Conservation (phyloP, 2,329 filamentous ascomycete species). For the Aspergillus tamarii region DNA sequence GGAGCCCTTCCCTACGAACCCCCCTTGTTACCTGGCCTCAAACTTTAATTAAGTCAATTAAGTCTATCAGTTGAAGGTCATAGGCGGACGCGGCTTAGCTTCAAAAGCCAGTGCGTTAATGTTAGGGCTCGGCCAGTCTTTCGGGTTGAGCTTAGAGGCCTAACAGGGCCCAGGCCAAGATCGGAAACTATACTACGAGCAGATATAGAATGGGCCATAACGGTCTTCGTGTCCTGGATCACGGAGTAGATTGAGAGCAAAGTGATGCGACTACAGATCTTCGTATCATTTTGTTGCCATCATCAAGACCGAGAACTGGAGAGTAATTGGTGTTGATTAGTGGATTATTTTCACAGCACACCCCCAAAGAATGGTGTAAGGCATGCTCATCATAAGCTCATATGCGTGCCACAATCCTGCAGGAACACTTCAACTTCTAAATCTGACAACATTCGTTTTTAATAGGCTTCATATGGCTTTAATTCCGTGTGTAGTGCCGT, state of each 20-base stretch:
- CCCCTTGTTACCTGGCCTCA: not conserved
- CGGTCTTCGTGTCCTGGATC: not conserved
- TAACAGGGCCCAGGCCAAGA: not conserved
- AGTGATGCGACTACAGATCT: not conserved
- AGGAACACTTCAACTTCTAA: not conserved
- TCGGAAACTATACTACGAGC: constrained; percentile 5
- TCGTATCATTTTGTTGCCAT: not conserved
- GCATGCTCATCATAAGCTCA: too few species aligned
- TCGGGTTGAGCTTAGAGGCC: not conserved
- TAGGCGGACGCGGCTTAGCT: not conserved
- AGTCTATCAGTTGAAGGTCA: not conserved
- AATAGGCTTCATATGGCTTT: not conserved
- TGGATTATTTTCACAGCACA: not conserved
- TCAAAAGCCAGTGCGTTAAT: not conserved
- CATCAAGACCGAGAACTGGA: not conserved
- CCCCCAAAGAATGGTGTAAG: not conserved
- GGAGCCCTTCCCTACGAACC: not conserved
- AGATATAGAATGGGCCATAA: not conserved
- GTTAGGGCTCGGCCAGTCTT: not conserved
- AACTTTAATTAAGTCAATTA: not conserved
- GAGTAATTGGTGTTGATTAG: too few species aligned
- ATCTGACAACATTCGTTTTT: too few species aligned
- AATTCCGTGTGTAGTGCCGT: not conserved
- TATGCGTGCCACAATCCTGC: not conserved
- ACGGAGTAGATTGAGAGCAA: not conserved